These are phyloP conservation scores for Hypoxylon sp. DNA, from an alignment of 2,329 filamentous ascomycete species.

Conservation along the genomic window DNA sequence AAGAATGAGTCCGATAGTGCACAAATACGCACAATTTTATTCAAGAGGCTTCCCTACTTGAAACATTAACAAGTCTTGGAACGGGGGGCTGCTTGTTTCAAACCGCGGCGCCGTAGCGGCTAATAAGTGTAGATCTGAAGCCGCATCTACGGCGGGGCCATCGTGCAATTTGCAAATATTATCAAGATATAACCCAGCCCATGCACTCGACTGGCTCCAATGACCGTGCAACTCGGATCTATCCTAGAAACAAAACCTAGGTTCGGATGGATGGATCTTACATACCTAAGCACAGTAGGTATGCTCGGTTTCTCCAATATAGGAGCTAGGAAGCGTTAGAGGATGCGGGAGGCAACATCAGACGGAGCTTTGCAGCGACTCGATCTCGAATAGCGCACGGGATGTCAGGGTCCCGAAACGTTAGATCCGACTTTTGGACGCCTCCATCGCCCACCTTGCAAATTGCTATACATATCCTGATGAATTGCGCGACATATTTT, in stretches of 20 bases:
- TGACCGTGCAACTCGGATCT: not conserved
- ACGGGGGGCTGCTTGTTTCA: slow-evolving; percentile 28
- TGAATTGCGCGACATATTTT: slow-evolving; percentile 19
- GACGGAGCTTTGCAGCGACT: slow-evolving; percentile 4
- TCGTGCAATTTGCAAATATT: not conserved
- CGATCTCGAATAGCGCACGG: slow-evolving; percentile 39
- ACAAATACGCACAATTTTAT: slow-evolving; percentile 2
- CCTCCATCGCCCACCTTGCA: slow-evolving; percentile 10
- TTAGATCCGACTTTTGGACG: slow-evolving; percentile 26
- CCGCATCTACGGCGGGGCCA: not conserved
- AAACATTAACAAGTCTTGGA: slow-evolving; percentile 29
- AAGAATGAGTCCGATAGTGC: not conserved
- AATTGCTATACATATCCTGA: slow-evolving; percentile 12
- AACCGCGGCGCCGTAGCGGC: slow-evolving; percentile 1
- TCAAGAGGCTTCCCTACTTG: slow-evolving; percentile 17
- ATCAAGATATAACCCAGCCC: not conserved
- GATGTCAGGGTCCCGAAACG: slow-evolving; percentile 38
- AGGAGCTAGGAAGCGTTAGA: no score
- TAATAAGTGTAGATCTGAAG: slow-evolving; percentile 10
- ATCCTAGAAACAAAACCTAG: slow-evolving; percentile 4
- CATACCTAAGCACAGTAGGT: no score
- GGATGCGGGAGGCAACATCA: slow-evolving; percentile 19
- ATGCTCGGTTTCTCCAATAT: not conserved
- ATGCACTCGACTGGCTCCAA: not conserved
- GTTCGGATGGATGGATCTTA: not conserved